Evolutionary conservation across 164 flowering plant genomes (phyloP), one percentile per base, ranked within the genome.

Genomic region (Nymphaea thermarum): DNA sequence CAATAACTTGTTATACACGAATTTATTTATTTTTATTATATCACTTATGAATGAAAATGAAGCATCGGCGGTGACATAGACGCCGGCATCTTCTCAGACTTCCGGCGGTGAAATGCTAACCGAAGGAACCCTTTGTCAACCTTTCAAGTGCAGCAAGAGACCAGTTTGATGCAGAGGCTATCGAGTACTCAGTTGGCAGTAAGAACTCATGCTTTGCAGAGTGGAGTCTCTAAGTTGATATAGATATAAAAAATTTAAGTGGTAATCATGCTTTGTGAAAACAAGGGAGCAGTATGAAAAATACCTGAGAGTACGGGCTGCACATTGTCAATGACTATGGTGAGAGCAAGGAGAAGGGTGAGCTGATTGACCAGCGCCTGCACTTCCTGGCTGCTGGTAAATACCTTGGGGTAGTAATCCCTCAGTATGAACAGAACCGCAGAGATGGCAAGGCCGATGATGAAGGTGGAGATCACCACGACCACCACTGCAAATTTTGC

Each of bases 281-380:
- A 3, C 11, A 43, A 67, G n/a, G 3, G 42, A 57, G 57, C 7
- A 4, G 43, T 43, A 43, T 43, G 15, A 43, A 18, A 6, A 6
- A 10, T 66, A 72, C 74, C 74, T 67, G 74, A 72, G 57, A 67
- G 70, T 2, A 72, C 74, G 5, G 74, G 74, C 47, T 72, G 74
- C 18, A 72, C 74, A 55, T 72, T 72, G 44, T 72, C 67, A 51
- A 67, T 43, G 11, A 63, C 51, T 25, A 67, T 57, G 43, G 74
- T 66, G 43, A 64, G 3, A 7, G 70, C 70, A 67, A 72, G 74
- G 47, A 72, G 63, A n/a, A 70, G 74, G 17, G 74, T 72, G 67
- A 72, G 70, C 67, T 63, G 8, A 55, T 51, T 62, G 15, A 72
- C 74, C 11, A 72, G 67, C 53, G 53, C 67, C 36, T 57, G 43